These are phyloP conservation scores for Sutorius australiensis DNA, from an alignment of 768 basidiomycete species.

Conservation along the genomic window DNA sequence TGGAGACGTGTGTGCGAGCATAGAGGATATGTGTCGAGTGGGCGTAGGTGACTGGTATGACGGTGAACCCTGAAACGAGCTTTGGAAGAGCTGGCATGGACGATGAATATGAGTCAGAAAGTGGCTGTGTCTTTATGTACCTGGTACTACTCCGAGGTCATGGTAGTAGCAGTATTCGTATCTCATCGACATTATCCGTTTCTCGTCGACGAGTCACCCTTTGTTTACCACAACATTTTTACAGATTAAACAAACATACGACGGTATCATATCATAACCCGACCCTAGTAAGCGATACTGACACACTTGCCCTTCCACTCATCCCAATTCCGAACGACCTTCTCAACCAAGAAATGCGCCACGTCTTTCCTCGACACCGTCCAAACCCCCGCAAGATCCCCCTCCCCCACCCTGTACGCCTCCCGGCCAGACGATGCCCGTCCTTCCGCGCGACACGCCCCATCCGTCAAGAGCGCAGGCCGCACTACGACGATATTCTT, in stretches of 20 bases:
- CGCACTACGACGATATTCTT: constrained; percentile 46
- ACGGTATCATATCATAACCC: not conserved
- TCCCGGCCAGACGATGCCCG: not conserved
- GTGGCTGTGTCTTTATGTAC: too few species aligned
- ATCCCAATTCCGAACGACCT: constrained; percentile 44
- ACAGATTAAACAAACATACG: too few species aligned
- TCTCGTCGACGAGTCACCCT: too few species aligned
- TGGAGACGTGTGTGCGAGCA: constrained; percentile 60
- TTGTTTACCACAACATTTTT: too few species aligned
- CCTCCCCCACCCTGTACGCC: constrained; percentile 43
- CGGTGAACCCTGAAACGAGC: constrained; percentile 31
- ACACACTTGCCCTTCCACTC: constrained; percentile 50
- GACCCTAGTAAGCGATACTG: constrained; percentile 44
- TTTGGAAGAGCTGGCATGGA: constrained; percentile 21
- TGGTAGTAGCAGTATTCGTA: too few species aligned
- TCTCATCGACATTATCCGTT: too few species aligned
- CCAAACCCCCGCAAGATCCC: constrained; percentile 40
- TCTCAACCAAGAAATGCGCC: constrained; percentile 59
- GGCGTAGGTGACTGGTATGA: constrained; percentile 40
- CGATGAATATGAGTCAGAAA: too few species aligned
- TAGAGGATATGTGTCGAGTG: constrained; percentile 68
- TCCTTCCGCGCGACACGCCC: constrained; percentile 37
- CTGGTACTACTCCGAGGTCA: too few species aligned
- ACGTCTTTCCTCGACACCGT: constrained; percentile 63
- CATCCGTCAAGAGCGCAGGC: constrained; percentile 58